Evolutionary conservation across 768 basidiomycete species (phyloP).

Genomic region (Russula abietina): DNA sequence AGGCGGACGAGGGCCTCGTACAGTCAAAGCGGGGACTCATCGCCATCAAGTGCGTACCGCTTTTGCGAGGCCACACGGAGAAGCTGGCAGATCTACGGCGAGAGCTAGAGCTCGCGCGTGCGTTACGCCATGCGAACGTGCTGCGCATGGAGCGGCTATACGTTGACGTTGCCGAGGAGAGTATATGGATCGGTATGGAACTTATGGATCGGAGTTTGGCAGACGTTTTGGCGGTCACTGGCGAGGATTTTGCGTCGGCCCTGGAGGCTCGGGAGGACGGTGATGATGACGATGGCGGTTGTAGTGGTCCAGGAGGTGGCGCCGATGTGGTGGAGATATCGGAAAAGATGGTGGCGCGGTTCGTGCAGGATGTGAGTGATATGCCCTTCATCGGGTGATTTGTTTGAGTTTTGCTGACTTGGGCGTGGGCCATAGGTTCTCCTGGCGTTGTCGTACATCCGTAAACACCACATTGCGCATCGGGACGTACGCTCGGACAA

Average conservation of each 20-base stretch:
- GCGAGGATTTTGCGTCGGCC: neutral
- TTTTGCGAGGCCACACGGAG: slow-evolving; percentile 49
- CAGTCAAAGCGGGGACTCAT: slow-evolving; percentile 35
- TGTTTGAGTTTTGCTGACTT: neutral
- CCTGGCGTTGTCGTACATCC: slow-evolving; percentile 59
- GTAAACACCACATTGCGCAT: slow-evolving; percentile 64
- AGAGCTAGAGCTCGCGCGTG: slow-evolving; percentile 56
- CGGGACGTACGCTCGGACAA: slow-evolving; percentile 84
- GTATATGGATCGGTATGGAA: slow-evolving; percentile 85
- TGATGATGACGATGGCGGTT: slow-evolving; percentile 4
- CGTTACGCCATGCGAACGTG: slow-evolving; percentile 54
- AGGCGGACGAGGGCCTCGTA: neutral
- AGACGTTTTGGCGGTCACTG: slow-evolving; percentile 57
- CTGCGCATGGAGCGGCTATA: slow-evolving; percentile 65
- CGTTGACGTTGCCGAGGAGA: slow-evolving; percentile 48
- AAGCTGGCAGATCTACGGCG: slow-evolving; percentile 59
- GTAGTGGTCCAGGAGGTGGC: slow-evolving; percentile 35
- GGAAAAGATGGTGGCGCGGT: slow-evolving; percentile 66
- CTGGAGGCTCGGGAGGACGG: slow-evolving; percentile 48
- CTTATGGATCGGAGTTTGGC: slow-evolving; percentile 85
- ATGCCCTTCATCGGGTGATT: neutral
- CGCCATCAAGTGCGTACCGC: slow-evolving; percentile 69
- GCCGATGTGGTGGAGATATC: slow-evolving; percentile 57
- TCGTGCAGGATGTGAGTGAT: slow-evolving; percentile 66
- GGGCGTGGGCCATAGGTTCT: slow-evolving; percentile 44